Percentiles rank a stretch among this genome's conserved stretches.
Conservation (phyloP, 768 basidiomycete genomes). For the Rhodotorula taiwanensis region DNA sequence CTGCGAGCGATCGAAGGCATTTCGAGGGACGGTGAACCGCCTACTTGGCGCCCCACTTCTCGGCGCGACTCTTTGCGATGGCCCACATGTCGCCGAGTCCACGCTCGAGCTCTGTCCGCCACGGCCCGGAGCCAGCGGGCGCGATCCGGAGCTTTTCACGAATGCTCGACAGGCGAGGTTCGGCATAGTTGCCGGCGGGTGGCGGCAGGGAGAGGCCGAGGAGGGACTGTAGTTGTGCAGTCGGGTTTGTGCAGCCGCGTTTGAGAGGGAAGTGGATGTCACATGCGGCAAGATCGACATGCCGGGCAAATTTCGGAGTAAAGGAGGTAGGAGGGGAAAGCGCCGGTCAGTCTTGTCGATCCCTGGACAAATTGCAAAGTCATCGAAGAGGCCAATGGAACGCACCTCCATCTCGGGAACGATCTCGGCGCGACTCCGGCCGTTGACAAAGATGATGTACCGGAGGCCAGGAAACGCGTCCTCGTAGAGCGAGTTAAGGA, state of each 20-base stretch:
- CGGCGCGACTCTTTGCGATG: constrained; percentile 39
- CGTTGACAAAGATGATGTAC: constrained; percentile 48
- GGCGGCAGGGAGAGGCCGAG: constrained; percentile 25
- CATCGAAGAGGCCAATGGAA: no score
- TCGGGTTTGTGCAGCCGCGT: neutral
- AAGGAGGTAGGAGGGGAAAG: constrained; percentile 20
- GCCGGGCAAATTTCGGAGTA: constrained; percentile 4
- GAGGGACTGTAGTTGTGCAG: constrained; percentile 1
- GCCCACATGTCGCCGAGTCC: constrained; percentile 43
- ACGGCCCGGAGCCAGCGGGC: constrained; percentile 34
- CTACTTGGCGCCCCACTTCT: neutral
- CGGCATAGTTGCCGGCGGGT: constrained; percentile 11
- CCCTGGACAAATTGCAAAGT: no score
- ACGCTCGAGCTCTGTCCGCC: constrained; percentile 43
- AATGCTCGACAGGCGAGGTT: constrained; percentile 13
- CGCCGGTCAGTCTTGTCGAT: no score
- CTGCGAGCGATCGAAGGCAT: no score
- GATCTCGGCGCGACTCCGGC: constrained; percentile 45
- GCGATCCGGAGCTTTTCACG: constrained; percentile 6
- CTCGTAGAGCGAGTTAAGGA: constrained; percentile 46
- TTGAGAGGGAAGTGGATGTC: neutral
- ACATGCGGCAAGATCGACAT: neutral
- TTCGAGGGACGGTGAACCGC: no score
- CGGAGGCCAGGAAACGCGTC: constrained; percentile 44
- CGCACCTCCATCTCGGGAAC: constrained; percentile 44